Percentiles rank a stretch among this genome's conserved stretches.
These are phyloP conservation scores for Schizonepeta tenuifolia DNA, from an alignment of 257 asterid species.

Conservation along the genomic window DNA sequence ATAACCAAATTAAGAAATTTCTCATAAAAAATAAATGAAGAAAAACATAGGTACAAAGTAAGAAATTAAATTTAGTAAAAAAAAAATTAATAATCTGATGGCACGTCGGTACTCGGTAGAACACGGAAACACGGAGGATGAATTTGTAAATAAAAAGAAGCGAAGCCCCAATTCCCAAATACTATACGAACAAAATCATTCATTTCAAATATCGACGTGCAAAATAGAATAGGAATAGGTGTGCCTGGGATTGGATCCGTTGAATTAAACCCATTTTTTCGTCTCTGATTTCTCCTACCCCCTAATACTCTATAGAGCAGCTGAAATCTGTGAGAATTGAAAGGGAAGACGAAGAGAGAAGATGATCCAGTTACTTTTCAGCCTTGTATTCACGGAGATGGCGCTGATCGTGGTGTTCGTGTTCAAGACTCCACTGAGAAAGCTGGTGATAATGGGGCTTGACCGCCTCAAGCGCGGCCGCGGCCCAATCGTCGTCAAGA, in stretches of 20 bases:
- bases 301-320: conserved; percentile 12
- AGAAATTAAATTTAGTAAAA: too few relatives aligned
- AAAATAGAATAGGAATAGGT: not conserved
- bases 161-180: conserved; percentile 30
- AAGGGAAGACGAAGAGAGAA: not conserved
- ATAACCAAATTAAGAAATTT: too few relatives aligned
- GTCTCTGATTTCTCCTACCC: conserved; percentile 16
- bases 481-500: conserved; percentile 70
- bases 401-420: conserved; percentile 72
- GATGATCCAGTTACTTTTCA: conserved; percentile 71
- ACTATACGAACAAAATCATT: not conserved
- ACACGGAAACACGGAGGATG: conserved; percentile 13
- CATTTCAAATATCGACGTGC: conserved; percentile 31
- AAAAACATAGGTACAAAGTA: too few relatives aligned
- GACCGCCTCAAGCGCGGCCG: conserved; percentile 88
- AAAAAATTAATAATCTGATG: not conserved
- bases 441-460: conserved; percentile 74
- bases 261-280: conserved; percentile 19
- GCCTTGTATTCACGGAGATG: conserved; percentile 71
- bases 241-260: conserved; percentile 15
- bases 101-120: conserved; percentile 21
- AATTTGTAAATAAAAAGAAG: conserved; percentile 33
- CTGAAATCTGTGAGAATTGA: conserved; percentile 9
- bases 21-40: too few relatives aligned
- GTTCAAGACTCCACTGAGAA: conserved; percentile 86